These are phyloP conservation scores for Elymus sibiricus DNA, from an alignment of 176 grass and related monocot genomes.

Conservation along the genomic window DNA sequence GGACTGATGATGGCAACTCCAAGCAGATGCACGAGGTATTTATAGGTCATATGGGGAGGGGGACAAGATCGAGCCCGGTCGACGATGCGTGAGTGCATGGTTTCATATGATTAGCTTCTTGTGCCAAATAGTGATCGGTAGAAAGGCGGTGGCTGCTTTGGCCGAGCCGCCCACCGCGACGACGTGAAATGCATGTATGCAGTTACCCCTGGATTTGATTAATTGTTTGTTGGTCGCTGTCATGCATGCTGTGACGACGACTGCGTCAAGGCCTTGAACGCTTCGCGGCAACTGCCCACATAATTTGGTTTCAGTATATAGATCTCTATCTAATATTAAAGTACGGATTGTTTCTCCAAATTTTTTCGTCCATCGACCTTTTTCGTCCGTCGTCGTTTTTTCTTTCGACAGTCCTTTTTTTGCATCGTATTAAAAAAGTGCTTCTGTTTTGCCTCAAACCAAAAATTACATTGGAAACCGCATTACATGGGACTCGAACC, in stretches of 20 bases:
- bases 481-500: too few species aligned
- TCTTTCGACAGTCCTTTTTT: too few species aligned
- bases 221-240: neutral
- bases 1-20: neutral
- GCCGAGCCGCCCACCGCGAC: neutral
- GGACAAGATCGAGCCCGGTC: neutral
- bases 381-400: too few species aligned
- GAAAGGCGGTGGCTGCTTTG: too few species aligned
- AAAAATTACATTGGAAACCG: too few species aligned
- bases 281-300: neutral
- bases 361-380: too few species aligned
- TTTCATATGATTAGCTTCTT: neutral
- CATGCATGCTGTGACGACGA: neutral
- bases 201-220: neutral
- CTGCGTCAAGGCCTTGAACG: neutral
- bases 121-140: neutral
- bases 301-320: too few species aligned
- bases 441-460: too few species aligned
- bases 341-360: too few species aligned
- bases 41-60: neutral
- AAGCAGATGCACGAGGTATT: neutral
- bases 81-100: neutral
- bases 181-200: neutral
- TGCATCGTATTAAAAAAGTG: too few species aligned
- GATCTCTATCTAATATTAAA: too few species aligned